These are phyloP conservation scores for Tricholoma saponaceum DNA, from an alignment of 768 basidiomycete species.

Conservation along the genomic window DNA sequence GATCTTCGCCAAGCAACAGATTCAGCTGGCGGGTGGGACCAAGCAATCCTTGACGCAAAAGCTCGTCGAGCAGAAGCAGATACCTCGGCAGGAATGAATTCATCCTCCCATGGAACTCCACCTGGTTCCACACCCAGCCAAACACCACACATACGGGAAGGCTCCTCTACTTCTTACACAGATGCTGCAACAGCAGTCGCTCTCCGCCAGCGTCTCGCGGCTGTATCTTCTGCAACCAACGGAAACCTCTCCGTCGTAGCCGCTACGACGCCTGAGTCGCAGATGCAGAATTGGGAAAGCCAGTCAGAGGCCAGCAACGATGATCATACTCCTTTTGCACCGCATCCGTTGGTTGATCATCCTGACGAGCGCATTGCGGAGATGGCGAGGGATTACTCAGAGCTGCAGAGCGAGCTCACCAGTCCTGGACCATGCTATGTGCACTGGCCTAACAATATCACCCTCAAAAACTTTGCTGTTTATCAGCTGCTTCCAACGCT, in stretches of 20 bases:
- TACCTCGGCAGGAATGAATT: slow-evolving; percentile 13
- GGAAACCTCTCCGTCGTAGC: slow-evolving; percentile 12
- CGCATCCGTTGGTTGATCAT: slow-evolving; percentile 59
- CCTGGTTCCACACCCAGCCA: slow-evolving; percentile 30
- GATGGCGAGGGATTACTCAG: slow-evolving; percentile 72
- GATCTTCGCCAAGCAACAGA: slow-evolving; percentile 45
- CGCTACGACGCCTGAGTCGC: not conserved
- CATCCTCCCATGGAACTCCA: slow-evolving; percentile 21
- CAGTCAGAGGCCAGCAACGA: slow-evolving; percentile 10
- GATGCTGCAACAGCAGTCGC: slow-evolving; percentile 48
- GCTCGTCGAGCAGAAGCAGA: slow-evolving; percentile 39
- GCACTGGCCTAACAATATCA: slow-evolving; percentile 84
- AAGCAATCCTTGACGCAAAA: slow-evolving; percentile 50
- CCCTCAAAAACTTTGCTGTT: slow-evolving; percentile 72
- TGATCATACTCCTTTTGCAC: slow-evolving; percentile 16
- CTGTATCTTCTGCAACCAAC: slow-evolving; percentile 28
- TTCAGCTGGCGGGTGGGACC: slow-evolving; percentile 63
- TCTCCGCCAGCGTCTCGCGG: slow-evolving; percentile 55
- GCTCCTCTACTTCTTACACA: slow-evolving; percentile 46
- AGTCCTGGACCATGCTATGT: slow-evolving; percentile 64
- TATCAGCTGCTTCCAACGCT: slow-evolving; percentile 90
- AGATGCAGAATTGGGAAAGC: not conserved
- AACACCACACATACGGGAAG: slow-evolving; percentile 42
- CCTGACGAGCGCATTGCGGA: slow-evolving; percentile 59
- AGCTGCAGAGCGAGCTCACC: slow-evolving; percentile 71